Conservation (phyloP, 2,329 filamentous ascomycete species). For the Dryadomyces quercus-mongolicae region DNA sequence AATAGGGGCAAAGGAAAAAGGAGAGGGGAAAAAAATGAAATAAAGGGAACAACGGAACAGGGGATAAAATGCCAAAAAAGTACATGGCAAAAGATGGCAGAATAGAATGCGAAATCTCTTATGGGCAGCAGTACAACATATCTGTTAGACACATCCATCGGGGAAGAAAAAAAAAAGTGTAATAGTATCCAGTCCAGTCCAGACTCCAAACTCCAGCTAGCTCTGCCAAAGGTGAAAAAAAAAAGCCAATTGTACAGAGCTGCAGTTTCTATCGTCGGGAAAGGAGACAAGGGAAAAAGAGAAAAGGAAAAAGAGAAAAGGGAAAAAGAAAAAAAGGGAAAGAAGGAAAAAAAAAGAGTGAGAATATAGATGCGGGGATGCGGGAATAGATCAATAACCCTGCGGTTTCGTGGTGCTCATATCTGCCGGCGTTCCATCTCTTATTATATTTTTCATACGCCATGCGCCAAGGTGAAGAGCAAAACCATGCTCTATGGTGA, state of each 20-base stretch:
- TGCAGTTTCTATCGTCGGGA: neutral
- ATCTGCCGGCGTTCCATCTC: neutral
- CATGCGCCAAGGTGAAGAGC: neutral
- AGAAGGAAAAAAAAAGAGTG: neutral
- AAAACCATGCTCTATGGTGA: neutral
- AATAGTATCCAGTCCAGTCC: conserved; percentile 1
- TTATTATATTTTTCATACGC: conserved; percentile 1
- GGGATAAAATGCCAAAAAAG: neutral
- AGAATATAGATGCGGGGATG: neutral
- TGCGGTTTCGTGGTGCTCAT: neutral
- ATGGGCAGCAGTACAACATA: neutral
- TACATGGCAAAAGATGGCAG: neutral
- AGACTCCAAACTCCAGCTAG: conserved; percentile 8
- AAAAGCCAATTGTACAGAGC: neutral
- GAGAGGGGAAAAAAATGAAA: neutral
- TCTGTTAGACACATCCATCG: neutral
- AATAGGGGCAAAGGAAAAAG: neutral
- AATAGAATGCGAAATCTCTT: neutral
- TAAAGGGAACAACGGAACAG: neutral
- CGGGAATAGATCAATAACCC: neutral
- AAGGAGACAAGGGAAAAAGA: neutral
- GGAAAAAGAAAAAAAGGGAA: neutral
- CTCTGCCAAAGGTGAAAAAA: neutral
- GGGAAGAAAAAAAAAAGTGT: neutral
- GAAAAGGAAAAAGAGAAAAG: neutral